These are phyloP conservation scores for Acanthamoeba divionensis DNA, from an alignment of 208 protist genomes.

Conservation along the genomic window DNA sequence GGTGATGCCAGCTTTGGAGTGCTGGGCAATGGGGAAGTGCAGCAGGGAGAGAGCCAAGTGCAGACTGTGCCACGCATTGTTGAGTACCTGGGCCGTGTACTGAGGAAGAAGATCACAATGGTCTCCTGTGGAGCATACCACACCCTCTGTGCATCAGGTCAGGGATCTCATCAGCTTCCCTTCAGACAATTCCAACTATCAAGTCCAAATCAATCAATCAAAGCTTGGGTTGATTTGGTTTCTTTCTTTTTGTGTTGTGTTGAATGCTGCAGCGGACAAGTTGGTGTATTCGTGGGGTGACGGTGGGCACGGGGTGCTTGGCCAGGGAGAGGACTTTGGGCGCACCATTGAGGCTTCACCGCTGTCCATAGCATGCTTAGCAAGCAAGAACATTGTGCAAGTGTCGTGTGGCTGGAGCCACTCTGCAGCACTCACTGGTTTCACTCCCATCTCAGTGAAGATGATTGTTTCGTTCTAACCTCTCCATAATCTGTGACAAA, in stretches of 20 bases:
- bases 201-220: no score
- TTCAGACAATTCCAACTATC: no score
- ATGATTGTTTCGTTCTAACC: no score
- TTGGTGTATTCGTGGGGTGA: slow-evolving; percentile 32
- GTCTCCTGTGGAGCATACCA: slow-evolving; percentile 39
- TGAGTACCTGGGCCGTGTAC: not conserved
- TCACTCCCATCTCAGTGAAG: not conserved
- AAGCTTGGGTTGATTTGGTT: no score
- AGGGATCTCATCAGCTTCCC: no score
- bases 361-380: not conserved
- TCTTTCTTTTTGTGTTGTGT: no score
- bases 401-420: slow-evolving; percentile 16
- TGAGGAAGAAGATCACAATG: slow-evolving; percentile 26
- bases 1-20: slow-evolving; percentile 43
- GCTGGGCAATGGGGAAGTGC: slow-evolving; percentile 23
- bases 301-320: slow-evolving; percentile 24
- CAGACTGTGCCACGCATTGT: slow-evolving; percentile 3
- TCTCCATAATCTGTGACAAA: no score
- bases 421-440: slow-evolving; percentile 8
- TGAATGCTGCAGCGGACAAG: not conserved
- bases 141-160: slow-evolving; percentile 8
- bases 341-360: slow-evolving; percentile 26
- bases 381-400: not conserved
- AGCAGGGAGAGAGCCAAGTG: slow-evolving; percentile 31
- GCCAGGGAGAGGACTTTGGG: slow-evolving; percentile 37